Evolutionary conservation across 1,139 yeast species (phyloP), one percentile per base, ranked within the genome.

Genomic region (Pichia sp.): DNA sequence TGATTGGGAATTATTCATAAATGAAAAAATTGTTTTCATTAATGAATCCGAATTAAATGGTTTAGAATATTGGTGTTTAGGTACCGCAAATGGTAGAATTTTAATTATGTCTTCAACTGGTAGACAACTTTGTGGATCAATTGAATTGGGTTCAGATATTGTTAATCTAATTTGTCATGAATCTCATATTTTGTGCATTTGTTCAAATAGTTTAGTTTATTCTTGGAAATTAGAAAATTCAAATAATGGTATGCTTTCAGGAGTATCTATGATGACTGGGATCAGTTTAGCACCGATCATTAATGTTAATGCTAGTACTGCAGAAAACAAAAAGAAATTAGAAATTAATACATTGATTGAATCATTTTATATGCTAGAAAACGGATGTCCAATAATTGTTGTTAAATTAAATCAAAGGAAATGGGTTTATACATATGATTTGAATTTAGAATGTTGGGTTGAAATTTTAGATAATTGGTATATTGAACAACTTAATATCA

Each of bases 71-170:
- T 71, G 75, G 70, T 75, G 70, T n/a, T 63, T 90, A 31, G 79
- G 83, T 4, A 78, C 95, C 0, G 87, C 92, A 25, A 75, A 79
- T 39, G 87, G 89, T 1, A 73, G 78, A 4, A 52, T 78, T 3
- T 86, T 84, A 58, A 75, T 95, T 67, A 74, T 94, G 0, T 74
- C 81, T 11, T 77, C 85, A 1, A 75, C 83, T 1, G 95, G 94
- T 1, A 59, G 70, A 25, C 65, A 65, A 30, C 51, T 69, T 0
- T 61, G 68, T 43, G 81, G 85, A 2, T 61, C 70, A n/a, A 60
- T 80, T 20, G 83, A 67, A 76, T 70, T 72, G 72, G 97, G 70
- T 51, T 75, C 50, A 42, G 85, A 62, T 67, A 74, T 70, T 51
- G 77, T 60, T 61, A 76, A 67, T 59, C 74, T 58, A 66, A 79